Percentiles rank a stretch among this genome's conserved stretches.
Conservation (phyloP, 2,329 filamentous ascomycete genomes). For the Trichoderma hamatum region DNA sequence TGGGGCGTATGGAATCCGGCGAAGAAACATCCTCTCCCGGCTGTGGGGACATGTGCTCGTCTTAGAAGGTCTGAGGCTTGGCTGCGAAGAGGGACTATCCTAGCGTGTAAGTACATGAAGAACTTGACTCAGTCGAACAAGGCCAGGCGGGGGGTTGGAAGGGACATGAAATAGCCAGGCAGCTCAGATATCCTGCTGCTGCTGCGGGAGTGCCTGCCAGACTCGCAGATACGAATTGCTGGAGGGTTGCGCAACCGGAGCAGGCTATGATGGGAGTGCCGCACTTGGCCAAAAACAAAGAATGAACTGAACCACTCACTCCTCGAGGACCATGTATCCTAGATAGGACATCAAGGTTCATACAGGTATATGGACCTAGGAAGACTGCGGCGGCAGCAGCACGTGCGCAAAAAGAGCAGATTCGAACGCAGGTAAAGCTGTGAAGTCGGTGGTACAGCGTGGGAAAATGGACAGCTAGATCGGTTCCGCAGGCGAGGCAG, state of each 20-base stretch:
- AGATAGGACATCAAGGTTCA: constrained; percentile 26
- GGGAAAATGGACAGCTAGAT: constrained; percentile 14
- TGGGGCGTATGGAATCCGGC: constrained; percentile 57
- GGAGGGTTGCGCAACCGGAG: constrained; percentile 19
- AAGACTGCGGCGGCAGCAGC: neutral
- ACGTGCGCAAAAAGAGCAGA: neutral
- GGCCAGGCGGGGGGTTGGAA: no score
- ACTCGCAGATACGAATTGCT: neutral
- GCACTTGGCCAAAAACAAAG: neutral
- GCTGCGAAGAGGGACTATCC: constrained; percentile 23
- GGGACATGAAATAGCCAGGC: neutral
- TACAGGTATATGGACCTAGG: neutral
- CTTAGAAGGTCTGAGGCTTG: constrained; percentile 31
- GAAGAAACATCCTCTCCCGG: constrained; percentile 59
- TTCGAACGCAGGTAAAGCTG: neutral
- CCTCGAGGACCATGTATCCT: constrained; percentile 26
- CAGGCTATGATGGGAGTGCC: constrained; percentile 10
- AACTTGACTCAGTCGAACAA: neutral
- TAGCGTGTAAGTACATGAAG: constrained; percentile 13
- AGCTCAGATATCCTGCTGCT: neutral
- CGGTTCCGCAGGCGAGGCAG: neutral
- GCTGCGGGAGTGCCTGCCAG: neutral
- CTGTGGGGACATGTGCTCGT: constrained; percentile 63
- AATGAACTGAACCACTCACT: constrained; percentile 20
- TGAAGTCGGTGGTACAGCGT: constrained; percentile 13